Percentiles rank a stretch among this genome's conserved stretches.
phyloP scores from a whole-genome alignment of 352 stramenopile species.

The Pilasporangium apinafurcum region DNA sequence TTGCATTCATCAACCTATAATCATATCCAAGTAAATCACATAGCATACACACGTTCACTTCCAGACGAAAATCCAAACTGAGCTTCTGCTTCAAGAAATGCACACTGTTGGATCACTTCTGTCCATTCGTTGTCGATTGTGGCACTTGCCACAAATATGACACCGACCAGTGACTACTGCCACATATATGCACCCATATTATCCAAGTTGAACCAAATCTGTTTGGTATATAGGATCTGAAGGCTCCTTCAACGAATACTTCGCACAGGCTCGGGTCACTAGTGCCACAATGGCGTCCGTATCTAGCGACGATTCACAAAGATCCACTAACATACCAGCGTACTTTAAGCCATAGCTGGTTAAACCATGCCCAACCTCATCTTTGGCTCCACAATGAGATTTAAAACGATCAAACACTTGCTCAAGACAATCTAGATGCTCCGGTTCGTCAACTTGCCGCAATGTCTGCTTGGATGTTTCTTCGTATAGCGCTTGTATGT shows the following conservation, averaged over 20 bases:
- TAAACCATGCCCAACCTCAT: constrained; percentile 26
- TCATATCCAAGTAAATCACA: background rate
- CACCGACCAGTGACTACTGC: too few species aligned
- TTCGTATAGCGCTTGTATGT: constrained; percentile 27
- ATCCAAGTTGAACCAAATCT: too few species aligned
- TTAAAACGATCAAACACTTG: constrained; percentile 21
- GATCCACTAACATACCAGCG: constrained; percentile 31
- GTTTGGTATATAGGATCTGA: too few species aligned
- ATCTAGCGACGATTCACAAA: constrained; percentile 25
- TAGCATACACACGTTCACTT: constrained; percentile 3
- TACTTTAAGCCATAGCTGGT: constrained; percentile 73
- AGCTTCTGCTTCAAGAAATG: too few species aligned
- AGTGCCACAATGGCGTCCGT: constrained; percentile 18
- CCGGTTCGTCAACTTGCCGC: constrained; percentile 12
- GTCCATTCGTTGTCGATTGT: too few species aligned
- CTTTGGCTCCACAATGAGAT: constrained; percentile 5
- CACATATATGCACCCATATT: too few species aligned
- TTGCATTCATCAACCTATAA: too few species aligned
- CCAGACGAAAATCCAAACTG: too few species aligned
- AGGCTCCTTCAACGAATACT: too few species aligned
- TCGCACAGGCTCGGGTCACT: constrained; percentile 21
- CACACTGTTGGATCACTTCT: too few species aligned
- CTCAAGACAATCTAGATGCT: constrained; percentile 31
- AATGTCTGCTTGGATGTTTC: constrained; percentile 13
- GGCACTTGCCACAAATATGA: too few species aligned